These are phyloP conservation scores for Monosporascus sp. DNA, from an alignment of 2,329 filamentous ascomycete species.

Conservation along the genomic window DNA sequence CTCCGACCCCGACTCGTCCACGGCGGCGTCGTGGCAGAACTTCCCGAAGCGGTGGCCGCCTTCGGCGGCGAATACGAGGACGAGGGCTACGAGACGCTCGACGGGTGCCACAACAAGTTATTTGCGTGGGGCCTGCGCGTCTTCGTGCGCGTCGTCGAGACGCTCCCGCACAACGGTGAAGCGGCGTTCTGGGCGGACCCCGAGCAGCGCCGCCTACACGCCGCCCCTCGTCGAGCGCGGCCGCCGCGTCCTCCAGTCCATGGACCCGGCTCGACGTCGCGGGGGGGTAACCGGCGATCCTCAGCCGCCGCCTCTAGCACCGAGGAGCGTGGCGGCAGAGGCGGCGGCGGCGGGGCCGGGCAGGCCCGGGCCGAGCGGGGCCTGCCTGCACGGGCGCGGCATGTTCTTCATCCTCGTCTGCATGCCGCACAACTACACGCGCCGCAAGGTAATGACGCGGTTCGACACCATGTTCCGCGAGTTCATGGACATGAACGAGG, in stretches of 20 bases:
- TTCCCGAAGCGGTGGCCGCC: too few relatives aligned
- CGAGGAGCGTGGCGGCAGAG: too few relatives aligned
- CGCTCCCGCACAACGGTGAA: conserved; percentile 2
- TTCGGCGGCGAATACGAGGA: too few relatives aligned
- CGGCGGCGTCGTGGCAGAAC: too few relatives aligned
- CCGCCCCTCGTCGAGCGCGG: not conserved
- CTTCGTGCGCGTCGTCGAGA: conserved; percentile 2
- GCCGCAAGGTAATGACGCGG: not conserved
- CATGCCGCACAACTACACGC: conserved; percentile 3
- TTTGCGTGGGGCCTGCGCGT: not conserved
- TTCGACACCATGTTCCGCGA: not conserved
- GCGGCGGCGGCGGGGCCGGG: not conserved
- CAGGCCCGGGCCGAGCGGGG: not conserved
- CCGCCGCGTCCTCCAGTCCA: not conserved
- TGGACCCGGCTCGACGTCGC: not conserved
- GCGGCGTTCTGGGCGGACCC: conserved; percentile 1
- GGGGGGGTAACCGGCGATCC: too few relatives aligned
- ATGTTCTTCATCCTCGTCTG: not conserved
- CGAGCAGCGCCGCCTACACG: not conserved
- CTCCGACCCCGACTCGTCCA: too few relatives aligned
- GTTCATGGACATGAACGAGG: not conserved
- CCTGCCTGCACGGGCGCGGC: conserved; percentile 1
- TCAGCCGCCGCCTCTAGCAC: too few relatives aligned
- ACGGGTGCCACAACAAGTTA: not conserved
- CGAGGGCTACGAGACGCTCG: not conserved